Conservation (phyloP, 2,329 filamentous ascomycete species). For the Penicillium glabrum region DNA sequence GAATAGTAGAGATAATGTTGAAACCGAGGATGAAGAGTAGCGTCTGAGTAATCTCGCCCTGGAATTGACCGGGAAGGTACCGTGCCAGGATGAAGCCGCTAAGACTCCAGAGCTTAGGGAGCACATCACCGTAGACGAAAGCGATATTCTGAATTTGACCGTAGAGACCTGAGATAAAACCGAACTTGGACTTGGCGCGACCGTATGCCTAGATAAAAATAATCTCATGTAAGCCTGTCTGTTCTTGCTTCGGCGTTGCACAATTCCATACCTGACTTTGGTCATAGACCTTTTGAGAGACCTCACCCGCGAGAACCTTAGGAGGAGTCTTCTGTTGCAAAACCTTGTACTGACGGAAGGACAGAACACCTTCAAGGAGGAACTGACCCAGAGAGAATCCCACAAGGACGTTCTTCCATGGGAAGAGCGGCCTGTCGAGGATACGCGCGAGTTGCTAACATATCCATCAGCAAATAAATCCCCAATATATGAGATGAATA, state of each 20-base stretch:
- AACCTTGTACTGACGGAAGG: constrained; percentile 84
- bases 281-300: constrained; percentile 86
- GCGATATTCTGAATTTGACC: constrained; percentile 83
- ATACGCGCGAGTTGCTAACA: constrained; percentile 71
- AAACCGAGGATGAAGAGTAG: constrained; percentile 90
- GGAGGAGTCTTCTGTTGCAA: constrained; percentile 78
- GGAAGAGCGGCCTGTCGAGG: constrained; percentile 89
- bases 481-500: neutral
- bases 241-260: neutral
- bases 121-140: constrained; percentile 86
- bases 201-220: constrained; percentile 68
- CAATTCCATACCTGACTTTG: constrained; percentile 70
- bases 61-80: constrained; percentile 75
- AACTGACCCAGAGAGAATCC: constrained; percentile 93
- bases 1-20: constrained; percentile 74
- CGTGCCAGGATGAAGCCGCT: constrained; percentile 72
- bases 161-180: constrained; percentile 77
- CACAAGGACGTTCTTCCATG: constrained; percentile 95
- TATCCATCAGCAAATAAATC: constrained; percentile 5
- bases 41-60: constrained; percentile 90
- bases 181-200: constrained; percentile 90
- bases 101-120: constrained; percentile 85
- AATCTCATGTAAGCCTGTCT: constrained; percentile 1
- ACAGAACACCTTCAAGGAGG: constrained; percentile 84
- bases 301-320: constrained; percentile 82